Conservation (phyloP, 306 rosid species). For the Dalbergia cochinchinensis region DNA sequence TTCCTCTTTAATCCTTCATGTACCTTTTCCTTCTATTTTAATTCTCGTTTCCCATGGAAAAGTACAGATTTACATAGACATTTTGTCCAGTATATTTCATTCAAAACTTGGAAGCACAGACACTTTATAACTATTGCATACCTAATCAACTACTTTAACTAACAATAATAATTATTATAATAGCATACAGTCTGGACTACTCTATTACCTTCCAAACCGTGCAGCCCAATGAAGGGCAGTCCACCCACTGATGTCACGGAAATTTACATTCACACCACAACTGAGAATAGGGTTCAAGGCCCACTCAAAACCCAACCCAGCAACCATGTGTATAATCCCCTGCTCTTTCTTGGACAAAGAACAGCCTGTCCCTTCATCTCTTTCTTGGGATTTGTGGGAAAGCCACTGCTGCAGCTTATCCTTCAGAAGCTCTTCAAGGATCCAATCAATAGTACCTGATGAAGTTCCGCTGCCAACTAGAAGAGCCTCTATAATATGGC, state of each 20-base stretch:
- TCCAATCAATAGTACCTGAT: constrained; percentile 73
- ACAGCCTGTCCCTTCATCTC: constrained; percentile 60
- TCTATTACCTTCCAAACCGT: constrained; percentile 86
- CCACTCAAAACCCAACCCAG: constrained; percentile 96
- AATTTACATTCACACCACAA: constrained; percentile 80
- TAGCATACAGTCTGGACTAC: background rate
- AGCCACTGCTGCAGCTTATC: constrained; percentile 83
- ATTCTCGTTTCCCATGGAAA: constrained; percentile 23
- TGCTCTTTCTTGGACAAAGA: constrained; percentile 91
- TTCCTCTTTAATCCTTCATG: constrained; percentile 4
- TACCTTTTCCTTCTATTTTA: background rate
- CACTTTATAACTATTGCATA: constrained; percentile 21
- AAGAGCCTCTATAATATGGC: constrained; percentile 68
- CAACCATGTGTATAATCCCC: constrained; percentile 87
- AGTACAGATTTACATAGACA: constrained; percentile 19
- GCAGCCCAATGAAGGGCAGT: constrained; percentile 99
- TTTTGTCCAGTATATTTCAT: constrained; percentile 16
- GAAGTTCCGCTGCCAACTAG: constrained; percentile 74
- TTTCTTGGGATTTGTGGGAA: constrained; percentile 60
- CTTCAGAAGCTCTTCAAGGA: constrained; percentile 88
- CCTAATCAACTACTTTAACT: constrained; percentile 19
- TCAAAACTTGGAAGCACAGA: constrained; percentile 34
- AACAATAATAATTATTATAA: background rate
- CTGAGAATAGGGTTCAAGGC: constrained; percentile 83
- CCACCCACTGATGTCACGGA: constrained; percentile 95